Base-by-base conservation (phyloP, 495 filamentous ascomycete genomes). In the Thermothielavioides terrestris region DNA sequence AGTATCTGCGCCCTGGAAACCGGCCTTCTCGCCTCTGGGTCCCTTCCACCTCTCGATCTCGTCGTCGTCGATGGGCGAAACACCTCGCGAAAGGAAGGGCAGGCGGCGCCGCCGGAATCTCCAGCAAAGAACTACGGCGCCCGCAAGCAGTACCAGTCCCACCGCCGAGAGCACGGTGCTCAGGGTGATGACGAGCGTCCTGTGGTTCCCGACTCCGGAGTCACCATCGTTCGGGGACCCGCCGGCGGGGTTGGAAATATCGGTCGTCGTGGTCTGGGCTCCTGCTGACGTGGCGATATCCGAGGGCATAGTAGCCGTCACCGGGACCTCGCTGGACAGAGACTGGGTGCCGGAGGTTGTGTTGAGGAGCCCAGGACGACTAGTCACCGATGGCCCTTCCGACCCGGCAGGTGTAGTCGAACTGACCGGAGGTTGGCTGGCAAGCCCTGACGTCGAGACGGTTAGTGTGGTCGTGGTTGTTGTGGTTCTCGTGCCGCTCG, bases 11-110 rank as follows among this genome's bases (percentile, higher is more conserved):
- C 36, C 49, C 26, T 28, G 46, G 26, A 49, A 46, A 2, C 37
- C 45, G 12, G 32, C 46, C 46, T 65, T 61, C 30, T 65, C 61
- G 20, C 23, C 43, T 17, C 58, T 44, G 1, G 65, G 58, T 10
- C 61, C 56, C 39, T 74, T 76, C 73, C 73, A 76, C 17, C 68
- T 71, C 35, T 67, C 73, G 41, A 76, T 76, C 53, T 76, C 73
- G 28, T 76, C 73, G 49, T 76, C 73, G 40, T 71, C 73, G 52
- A 76, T 73, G 9, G 73, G 73, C 0, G 73, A 68, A 30, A 75
- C 65, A 32, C 68, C 70, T 38, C 73, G 61, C 4, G 62, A 59
- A 34, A 73, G 68, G 47, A 72, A 53, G 9, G 57, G 66, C 22
- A 63, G 57, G n/a, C 58, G 67, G 42, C 56, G 58, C 46, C 51